Evolutionary conservation across 345 rosid species (phyloP), one percentile per base, ranked within the genome.

Genomic region (Camelina hispida): DNA sequence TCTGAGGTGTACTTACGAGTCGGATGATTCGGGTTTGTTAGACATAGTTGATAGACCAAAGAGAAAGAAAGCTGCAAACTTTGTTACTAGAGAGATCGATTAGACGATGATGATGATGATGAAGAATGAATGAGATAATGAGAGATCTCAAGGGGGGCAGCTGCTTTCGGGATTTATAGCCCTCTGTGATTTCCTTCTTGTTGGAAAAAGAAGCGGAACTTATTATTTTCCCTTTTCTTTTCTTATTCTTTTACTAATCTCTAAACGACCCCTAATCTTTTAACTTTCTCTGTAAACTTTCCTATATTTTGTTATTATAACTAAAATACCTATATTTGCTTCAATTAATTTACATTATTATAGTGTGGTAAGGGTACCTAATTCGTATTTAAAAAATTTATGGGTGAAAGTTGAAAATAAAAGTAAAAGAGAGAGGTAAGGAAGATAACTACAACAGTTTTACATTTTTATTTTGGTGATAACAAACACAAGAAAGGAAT

Each of bases 1-100:
- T 84, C 91, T 78, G 79, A 79, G 61, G 71, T n/a, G 73, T 22
- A 66, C 90, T 81, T 82, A 93, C 98, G 97, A 69, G 83, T 86
- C 95, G 20, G 98, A 90, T 9, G 98, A 86, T 84, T 93, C 97
- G 1, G 95, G 86, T 78, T 90, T 87, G 75, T 81, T 81, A 46
- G 92, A 42, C 97, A 93, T 93, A 79, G 80, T 54, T 22, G 28
- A 28, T 53, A 18, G 50, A 67, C 4, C n/a, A 76, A 48, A 72
- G 67, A 38, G 67, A 37, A 57, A 15, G 60, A 32, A n/a, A 64
- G 22, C 5, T 18, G 63, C 7, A 17, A 50, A 35, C 14, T 42
- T 16, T 20, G 23, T 23, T 61, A 42, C 68, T 53, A 40, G 66
- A 50, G 52, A 62, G 80, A 68, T 59, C 35, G 55, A 59, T 25